Percentiles rank a stretch among this genome's conserved stretches.
Evolutionary conservation across 306 rosid species (phyloP).

Genomic region (Herpetospermum pedunculosum): DNA sequence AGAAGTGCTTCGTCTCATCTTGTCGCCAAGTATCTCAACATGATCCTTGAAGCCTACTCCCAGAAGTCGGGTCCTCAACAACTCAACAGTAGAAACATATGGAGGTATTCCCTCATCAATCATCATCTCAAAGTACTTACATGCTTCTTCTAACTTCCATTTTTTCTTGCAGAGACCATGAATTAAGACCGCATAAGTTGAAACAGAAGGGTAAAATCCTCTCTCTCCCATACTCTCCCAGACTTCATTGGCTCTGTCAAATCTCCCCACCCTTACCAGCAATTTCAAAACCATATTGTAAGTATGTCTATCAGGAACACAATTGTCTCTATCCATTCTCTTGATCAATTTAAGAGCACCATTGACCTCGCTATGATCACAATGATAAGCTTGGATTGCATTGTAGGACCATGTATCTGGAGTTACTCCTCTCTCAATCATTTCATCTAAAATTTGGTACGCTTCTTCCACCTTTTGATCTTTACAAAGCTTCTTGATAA

Average conservation of each 20-base stretch:
- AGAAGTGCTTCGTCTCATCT: conserved; percentile 68
- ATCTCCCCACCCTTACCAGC: conserved; percentile 67
- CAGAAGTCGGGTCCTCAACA: conserved; percentile 52
- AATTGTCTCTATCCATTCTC: conserved; percentile 55
- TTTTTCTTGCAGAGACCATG: conserved; percentile 72
- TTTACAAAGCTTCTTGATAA: conserved; percentile 74
- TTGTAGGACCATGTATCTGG: conserved; percentile 86
- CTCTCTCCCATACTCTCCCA: conserved; percentile 54
- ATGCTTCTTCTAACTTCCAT: conserved; percentile 71
- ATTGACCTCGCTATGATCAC: conserved; percentile 66
- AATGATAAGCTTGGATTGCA: conserved; percentile 71
- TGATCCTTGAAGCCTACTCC: conserved; percentile 46
- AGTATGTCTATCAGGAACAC: conserved; percentile 51
- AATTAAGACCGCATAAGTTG: conserved; percentile 73
- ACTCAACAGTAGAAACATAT: conserved; percentile 49
- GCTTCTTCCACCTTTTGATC: conserved; percentile 69
- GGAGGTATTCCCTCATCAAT: conserved; percentile 88
- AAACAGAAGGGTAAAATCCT: conserved; percentile 62
- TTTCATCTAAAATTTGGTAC: conserved; percentile 72
- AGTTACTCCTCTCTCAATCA: conserved; percentile 46
- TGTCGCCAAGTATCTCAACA: conserved; percentile 44
- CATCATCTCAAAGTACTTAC: conserved; percentile 77
- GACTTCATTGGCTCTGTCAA: conserved; percentile 58
- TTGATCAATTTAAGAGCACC: conserved; percentile 49
- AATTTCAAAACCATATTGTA: conserved; percentile 76